These are phyloP conservation scores for Diaporthe sp. DNA, from an alignment of 2,329 filamentous ascomycete species.

Conservation along the genomic window DNA sequence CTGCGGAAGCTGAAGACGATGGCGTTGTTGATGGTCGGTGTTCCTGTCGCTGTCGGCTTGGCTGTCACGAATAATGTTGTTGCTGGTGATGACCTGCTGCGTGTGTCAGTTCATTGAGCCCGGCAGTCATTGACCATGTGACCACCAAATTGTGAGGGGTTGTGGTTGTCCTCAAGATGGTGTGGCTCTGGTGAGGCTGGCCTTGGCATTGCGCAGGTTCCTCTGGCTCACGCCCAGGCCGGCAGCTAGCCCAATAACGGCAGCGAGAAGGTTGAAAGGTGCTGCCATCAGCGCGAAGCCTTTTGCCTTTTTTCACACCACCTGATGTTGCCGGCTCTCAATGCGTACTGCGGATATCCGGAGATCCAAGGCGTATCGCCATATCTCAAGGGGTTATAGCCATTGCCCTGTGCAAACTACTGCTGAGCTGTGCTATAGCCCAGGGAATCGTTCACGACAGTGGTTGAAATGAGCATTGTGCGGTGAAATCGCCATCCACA, in stretches of 20 bases:
- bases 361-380: too few relatives aligned
- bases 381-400: too few relatives aligned
- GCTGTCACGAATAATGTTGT: slow-evolving; percentile 29
- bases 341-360: too few relatives aligned
- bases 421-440: too few relatives aligned
- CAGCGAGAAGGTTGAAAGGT: slow-evolving; percentile 42
- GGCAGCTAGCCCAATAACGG: slow-evolving; percentile 47
- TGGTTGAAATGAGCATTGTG: too few relatives aligned
- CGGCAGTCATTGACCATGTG: background rate
- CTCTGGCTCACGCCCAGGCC: slow-evolving; percentile 48
- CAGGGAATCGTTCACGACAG: too few relatives aligned
- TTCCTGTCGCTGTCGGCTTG: slow-evolving; percentile 16
- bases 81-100: slow-evolving; percentile 9
- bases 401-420: too few relatives aligned
- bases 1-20: slow-evolving; percentile 35
- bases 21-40: slow-evolving; percentile 39
- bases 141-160: background rate
- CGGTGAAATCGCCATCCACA: too few relatives aligned
- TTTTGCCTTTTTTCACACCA: too few relatives aligned
- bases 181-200: slow-evolving; percentile 40
- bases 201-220: slow-evolving; percentile 43
- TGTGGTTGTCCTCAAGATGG: background rate
- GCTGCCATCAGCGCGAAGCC: slow-evolving; percentile 41
- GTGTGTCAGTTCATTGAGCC: background rate
- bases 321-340: too few relatives aligned